Evolutionary conservation across 2,329 filamentous ascomycete species (phyloP), one percentile per base, ranked within the genome.

Genomic region (Alternaria sp.): DNA sequence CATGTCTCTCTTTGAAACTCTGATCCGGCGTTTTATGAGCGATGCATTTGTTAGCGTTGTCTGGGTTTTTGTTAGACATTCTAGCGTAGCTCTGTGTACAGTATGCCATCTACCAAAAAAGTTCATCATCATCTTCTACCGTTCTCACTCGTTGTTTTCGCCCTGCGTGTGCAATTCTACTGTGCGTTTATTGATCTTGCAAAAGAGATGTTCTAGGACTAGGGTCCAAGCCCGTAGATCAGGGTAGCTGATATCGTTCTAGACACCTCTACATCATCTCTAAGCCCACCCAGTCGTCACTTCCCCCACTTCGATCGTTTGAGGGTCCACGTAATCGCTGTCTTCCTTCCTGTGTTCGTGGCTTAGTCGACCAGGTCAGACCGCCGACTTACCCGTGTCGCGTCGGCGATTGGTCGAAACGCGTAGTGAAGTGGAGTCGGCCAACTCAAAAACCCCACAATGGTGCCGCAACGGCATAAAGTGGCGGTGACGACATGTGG

Each of bases 1-100:
- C 60, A 71, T 67, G 69, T 71, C 67, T 71, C 60, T 69, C 67
- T 49, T 70, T 69, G 62, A 65, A 49, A 52, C 28, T 56, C 51
- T 52, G 34, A 41, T 48, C 41, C 25, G 20, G 32, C 30, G 20
- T 49, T 34, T 41, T 49, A 41, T 40, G 43, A 63, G 56, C 51
- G 57, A 57, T 60, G 57, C 53, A 60, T 63, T 45, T 58, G 45
- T 38, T 57, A 20, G 55, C 50, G n/a, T 43, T 50, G 22, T 45
- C 28, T 30, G 7, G 22, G n/a, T 22, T 30, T 43, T 46, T 52
- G 28, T 38, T 38, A 27, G 46, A 34, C 28, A 28, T 36, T 44
- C 25, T n/a, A 41, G n/a, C 20, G 27, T 34, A 25, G 46, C 22
- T 50, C 25, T 36, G 30, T 50, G 14, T 50, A 25, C n/a, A 36